A percentile compares a stretch with the other conserved stretches of the same genome.
Evolutionary conservation across 2,329 filamentous ascomycete species (phyloP).

Genomic region (Sporothrix brunneoviolacea): DNA sequence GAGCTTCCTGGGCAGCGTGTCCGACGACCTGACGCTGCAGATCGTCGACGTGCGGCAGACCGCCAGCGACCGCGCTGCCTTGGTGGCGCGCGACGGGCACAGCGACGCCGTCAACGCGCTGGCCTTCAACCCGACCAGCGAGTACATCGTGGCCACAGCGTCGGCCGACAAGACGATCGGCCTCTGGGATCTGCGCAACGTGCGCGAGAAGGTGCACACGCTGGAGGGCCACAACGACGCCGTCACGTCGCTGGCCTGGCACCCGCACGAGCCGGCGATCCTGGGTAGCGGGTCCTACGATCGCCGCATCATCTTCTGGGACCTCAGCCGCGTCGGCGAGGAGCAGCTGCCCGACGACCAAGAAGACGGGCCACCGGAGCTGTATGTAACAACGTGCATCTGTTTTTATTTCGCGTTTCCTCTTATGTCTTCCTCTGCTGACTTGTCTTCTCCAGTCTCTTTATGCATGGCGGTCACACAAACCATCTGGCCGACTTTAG

Average conservation of each 20-base stretch:
- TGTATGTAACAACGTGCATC: slow-evolving; percentile 70
- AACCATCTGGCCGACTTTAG: slow-evolving; percentile 95
- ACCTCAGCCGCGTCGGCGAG: slow-evolving; percentile 82
- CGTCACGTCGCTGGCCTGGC: slow-evolving; percentile 90
- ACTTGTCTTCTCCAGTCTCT: slow-evolving; percentile 51
- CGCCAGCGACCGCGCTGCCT: slow-evolving; percentile 59
- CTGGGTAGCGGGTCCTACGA: slow-evolving; percentile 91
- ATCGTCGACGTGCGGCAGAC: slow-evolving; percentile 77
- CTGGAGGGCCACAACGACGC: slow-evolving; percentile 83
- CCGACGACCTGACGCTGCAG: slow-evolving; percentile 89
- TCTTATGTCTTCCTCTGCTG: slow-evolving; percentile 12
- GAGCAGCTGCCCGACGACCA: slow-evolving; percentile 93
- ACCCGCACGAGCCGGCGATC: slow-evolving; percentile 82
- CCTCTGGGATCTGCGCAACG: slow-evolving; percentile 89
- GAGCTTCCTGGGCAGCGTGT: slow-evolving; percentile 84
- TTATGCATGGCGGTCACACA: slow-evolving; percentile 98
- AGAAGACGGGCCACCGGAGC: slow-evolving; percentile 88
- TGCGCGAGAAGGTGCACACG: slow-evolving; percentile 83
- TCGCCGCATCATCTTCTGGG: slow-evolving; percentile 92
- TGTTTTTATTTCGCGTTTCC: slow-evolving; percentile 6
- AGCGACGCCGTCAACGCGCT: slow-evolving; percentile 92
- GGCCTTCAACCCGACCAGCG: slow-evolving; percentile 87
- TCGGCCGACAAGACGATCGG: slow-evolving; percentile 94
- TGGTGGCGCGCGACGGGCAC: slow-evolving; percentile 68
- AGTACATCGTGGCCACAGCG: slow-evolving; percentile 83